phyloP scores from a whole-genome alignment of 352 stramenopile genomes.

The Phytopythium aichiense region DNA sequence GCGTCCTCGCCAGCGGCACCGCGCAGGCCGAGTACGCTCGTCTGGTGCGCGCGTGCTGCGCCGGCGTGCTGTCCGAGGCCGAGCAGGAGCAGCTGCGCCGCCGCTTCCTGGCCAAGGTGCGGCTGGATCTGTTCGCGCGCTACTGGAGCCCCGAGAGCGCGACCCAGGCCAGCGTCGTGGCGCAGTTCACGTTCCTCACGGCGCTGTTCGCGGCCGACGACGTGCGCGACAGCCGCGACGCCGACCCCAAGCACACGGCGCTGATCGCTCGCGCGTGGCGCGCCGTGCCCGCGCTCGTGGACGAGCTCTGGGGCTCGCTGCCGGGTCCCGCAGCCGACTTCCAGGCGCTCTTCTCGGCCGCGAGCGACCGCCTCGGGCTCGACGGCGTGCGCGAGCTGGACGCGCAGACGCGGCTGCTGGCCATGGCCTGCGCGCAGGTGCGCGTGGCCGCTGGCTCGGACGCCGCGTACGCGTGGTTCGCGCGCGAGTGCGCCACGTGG shows the following conservation, averaged over 20 bases:
- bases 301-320: not conserved
- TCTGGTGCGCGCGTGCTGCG: not conserved
- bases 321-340: not conserved
- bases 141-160: constrained; percentile 4
- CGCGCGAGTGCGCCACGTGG: constrained; percentile 4
- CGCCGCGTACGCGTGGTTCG: constrained; percentile 3
- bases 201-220: constrained; percentile 6
- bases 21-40: constrained; percentile 4
- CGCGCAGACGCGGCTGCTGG: constrained; percentile 2
- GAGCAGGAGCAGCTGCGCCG: not conserved
- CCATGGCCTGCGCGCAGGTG: constrained; percentile 3
- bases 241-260: not conserved
- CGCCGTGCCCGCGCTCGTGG: not conserved
- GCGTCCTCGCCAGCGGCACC: not conserved
- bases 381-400: not conserved
- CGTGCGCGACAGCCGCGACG: constrained; percentile 1
- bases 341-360: not conserved
- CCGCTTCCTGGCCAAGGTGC: constrained; percentile 3
- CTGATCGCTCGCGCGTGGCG: not conserved
- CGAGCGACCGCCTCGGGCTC: not conserved
- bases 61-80: not conserved
- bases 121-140: constrained; percentile 6
- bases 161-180: not conserved
- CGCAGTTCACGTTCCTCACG: constrained; percentile 6
- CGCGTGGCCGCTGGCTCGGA: not conserved